Evolutionary conservation across 106 monocot genomes (phyloP).

Genomic region (Allium sativum): DNA sequence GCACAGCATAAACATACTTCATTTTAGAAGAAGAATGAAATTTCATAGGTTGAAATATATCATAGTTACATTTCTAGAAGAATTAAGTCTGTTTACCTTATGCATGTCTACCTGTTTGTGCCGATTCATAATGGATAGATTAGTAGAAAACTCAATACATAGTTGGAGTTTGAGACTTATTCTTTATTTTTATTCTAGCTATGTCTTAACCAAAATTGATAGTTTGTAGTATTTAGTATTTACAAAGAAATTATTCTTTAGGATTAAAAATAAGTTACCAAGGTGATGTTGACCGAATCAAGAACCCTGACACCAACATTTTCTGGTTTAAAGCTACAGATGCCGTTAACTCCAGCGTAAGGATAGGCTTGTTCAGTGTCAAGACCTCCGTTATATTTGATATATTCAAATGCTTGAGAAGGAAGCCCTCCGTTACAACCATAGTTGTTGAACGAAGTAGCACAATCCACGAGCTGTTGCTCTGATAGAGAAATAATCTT

Average conservation of each 20-base stretch:
- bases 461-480: slow-evolving; percentile 90
- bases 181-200: too few relatives aligned
- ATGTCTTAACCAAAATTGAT: neutral
- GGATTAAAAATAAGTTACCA: slow-evolving; percentile 17
- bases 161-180: too few relatives aligned
- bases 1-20: too few relatives aligned
- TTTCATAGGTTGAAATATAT: too few relatives aligned
- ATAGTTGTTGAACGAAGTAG: slow-evolving; percentile 57
- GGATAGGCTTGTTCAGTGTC: slow-evolving; percentile 90
- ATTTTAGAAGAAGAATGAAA: too few relatives aligned
- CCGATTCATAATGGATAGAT: too few relatives aligned
- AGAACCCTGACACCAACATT: slow-evolving; percentile 60
- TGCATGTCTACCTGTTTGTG: too few relatives aligned
- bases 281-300: slow-evolving; percentile 63
- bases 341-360: slow-evolving; percentile 56
- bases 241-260: neutral
- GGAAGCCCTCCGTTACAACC: slow-evolving; percentile 80
- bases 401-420: slow-evolving; percentile 81
- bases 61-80: too few relatives aligned
- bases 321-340: slow-evolving; percentile 42
- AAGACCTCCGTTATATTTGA: slow-evolving; percentile 79
- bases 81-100: too few relatives aligned
- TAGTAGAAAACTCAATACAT: too few relatives aligned
- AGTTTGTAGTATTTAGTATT: too few relatives aligned
- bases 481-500: slow-evolving; percentile 63